Conservation (phyloP, 2,329 filamentous ascomycete genomes). For the Cladosporium sp. region DNA sequence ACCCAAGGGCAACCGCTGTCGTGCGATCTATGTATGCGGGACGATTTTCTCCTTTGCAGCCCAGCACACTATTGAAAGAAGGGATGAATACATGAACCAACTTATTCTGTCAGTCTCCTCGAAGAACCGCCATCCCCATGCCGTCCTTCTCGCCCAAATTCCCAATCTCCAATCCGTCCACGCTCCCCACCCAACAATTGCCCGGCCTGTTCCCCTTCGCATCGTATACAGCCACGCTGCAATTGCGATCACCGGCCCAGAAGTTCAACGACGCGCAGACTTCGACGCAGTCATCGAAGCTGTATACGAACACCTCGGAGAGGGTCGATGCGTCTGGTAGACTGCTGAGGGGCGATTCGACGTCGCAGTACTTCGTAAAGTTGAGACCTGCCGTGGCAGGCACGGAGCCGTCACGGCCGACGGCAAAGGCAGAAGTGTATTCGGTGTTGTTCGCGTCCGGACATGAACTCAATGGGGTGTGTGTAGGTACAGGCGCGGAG, state of each 20-base stretch:
- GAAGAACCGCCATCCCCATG: constrained; percentile 13
- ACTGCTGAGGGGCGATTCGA: constrained; percentile 22
- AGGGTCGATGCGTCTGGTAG: constrained; percentile 16
- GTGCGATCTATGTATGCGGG: too few relatives aligned
- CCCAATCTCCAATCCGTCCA: constrained; percentile 10
- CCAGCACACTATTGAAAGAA: too few relatives aligned
- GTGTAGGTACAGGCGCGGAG: constrained; percentile 27
- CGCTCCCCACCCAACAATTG: constrained; percentile 29
- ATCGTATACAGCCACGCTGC: constrained; percentile 29
- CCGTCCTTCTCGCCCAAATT: constrained; percentile 8
- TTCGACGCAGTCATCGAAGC: constrained; percentile 32
- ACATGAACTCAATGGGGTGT: constrained; percentile 27
- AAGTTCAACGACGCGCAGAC: constrained; percentile 29
- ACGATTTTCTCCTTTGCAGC: too few relatives aligned
- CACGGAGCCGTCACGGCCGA: neutral
- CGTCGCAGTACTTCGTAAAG: constrained; percentile 31
- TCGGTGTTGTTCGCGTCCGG: constrained; percentile 26
- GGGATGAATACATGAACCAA: neutral
- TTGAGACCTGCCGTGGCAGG: constrained; percentile 17
- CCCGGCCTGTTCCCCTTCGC: constrained; percentile 21
- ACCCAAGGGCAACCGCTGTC: too few relatives aligned
- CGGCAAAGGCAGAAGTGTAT: constrained; percentile 23
- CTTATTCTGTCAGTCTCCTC: neutral
- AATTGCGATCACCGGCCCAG: constrained; percentile 19
- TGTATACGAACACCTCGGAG: constrained; percentile 30